Percentiles rank a stretch among this genome's conserved stretches.
phyloP scores from a whole-genome alignment of 1,284 basidiomycete genomes.

The Clitocybe nebularis region DNA sequence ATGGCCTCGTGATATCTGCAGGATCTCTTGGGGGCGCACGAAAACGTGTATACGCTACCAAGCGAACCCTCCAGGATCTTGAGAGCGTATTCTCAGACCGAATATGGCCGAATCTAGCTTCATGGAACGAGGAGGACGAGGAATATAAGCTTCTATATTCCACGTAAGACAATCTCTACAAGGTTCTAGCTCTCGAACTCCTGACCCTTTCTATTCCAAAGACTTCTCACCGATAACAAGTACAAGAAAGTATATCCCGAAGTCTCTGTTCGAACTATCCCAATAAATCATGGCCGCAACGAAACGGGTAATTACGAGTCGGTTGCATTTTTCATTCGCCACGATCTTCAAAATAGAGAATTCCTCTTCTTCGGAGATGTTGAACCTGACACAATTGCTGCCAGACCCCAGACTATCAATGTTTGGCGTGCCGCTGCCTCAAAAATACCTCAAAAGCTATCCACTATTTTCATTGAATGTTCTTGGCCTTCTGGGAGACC shows the following conservation, averaged over 20 bases:
- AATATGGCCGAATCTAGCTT: conserved; percentile 80
- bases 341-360: conserved; percentile 52
- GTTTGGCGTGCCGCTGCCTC: conserved; percentile 74
- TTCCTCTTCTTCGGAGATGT: conserved; percentile 86
- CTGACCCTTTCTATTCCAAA: conserved; percentile 19
- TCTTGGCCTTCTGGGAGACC: conserved; percentile 69
- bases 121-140: conserved; percentile 60
- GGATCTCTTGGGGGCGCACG: conserved; percentile 62
- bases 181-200: conserved; percentile 6
- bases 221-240: conserved; percentile 39
- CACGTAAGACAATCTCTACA: conserved; percentile 36
- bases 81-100: conserved; percentile 74
- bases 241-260: conserved; percentile 51
- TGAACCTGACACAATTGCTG: conserved; percentile 68
- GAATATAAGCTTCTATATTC: conserved; percentile 56
- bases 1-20: conserved; percentile 70
- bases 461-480: conserved; percentile 79
- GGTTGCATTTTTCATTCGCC: conserved; percentile 72
- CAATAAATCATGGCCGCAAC: conserved; percentile 68
- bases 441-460: conserved; percentile 59
- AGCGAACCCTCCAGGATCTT: conserved; percentile 62
- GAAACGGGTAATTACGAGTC: conserved; percentile 55
- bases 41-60: conserved; percentile 62
- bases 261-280: conserved; percentile 64
- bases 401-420: conserved; percentile 48